phyloP scores from a whole-genome alignment of 495 filamentous ascomycete genomes.

The Acidomyces sp. region DNA sequence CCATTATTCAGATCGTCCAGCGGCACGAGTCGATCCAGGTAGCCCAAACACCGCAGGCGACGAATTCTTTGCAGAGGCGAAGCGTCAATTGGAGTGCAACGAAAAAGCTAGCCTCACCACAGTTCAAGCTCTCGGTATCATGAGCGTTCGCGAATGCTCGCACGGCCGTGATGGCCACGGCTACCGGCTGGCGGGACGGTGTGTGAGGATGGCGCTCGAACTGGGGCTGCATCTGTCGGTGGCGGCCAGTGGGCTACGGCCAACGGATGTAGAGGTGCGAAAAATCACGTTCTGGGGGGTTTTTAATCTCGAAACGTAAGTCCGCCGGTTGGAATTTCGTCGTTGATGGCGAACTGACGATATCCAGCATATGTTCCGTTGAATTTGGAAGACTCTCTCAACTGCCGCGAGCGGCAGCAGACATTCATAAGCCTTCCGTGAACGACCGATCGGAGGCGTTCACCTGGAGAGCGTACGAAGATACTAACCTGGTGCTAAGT shows the following conservation, averaged over 20 bases:
- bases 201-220: conserved; percentile 52
- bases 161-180: conserved; percentile 43
- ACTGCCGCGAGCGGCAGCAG: conserved; percentile 42
- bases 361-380: conserved; percentile 46
- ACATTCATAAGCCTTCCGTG: conserved; percentile 44
- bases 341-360: conserved; percentile 19
- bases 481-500: conserved; percentile 26
- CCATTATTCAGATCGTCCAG: conserved; percentile 53
- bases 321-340: neutral
- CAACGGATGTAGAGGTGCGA: conserved; percentile 44
- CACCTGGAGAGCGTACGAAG: conserved; percentile 46
- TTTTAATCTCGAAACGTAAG: conserved; percentile 56
- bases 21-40: conserved; percentile 46
- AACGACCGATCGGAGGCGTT: conserved; percentile 41
- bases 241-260: conserved; percentile 30
- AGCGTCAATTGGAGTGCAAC: conserved; percentile 45
- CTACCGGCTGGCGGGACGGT: conserved; percentile 53
- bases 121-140: conserved; percentile 64
- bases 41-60: conserved; percentile 55
- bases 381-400: conserved; percentile 50
- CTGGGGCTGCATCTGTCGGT: conserved; percentile 46
- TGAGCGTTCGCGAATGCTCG: conserved; percentile 35
- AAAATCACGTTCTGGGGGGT: conserved; percentile 61
- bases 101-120: conserved; percentile 52
- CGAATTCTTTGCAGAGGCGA: conserved; percentile 57